These are phyloP conservation scores for Glebionis coronaria DNA, from an alignment of 129 eudicot species.

Conservation along the genomic window DNA sequence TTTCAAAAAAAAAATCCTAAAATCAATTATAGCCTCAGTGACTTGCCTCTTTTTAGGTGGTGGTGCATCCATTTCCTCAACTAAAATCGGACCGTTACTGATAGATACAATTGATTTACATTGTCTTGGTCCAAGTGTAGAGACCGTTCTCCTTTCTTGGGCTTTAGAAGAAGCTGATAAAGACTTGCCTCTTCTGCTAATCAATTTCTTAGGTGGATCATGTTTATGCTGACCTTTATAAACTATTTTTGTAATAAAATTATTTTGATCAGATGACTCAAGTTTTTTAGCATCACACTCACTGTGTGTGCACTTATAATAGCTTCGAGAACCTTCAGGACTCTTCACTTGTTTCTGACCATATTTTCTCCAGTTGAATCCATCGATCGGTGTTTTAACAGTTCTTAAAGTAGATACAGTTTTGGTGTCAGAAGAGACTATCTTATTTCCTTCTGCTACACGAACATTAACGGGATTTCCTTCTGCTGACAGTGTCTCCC, in stretches of 20 bases:
- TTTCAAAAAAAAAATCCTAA: neutral
- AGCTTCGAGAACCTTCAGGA: conserved; percentile 89
- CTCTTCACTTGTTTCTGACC: conserved; percentile 94
- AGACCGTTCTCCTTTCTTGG: conserved; percentile 20
- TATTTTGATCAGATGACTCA: conserved; percentile 58
- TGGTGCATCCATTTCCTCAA: conserved; percentile 51
- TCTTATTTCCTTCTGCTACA: conserved; percentile 27
- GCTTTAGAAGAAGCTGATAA: conserved; percentile 32
- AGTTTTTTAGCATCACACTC: conserved; percentile 84
- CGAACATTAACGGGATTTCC: conserved; percentile 14
- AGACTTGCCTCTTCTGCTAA: conserved; percentile 44
- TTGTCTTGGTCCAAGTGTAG: conserved; percentile 27
- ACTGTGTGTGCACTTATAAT: conserved; percentile 69
- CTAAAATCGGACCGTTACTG: conserved; percentile 33
- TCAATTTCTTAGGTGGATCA: conserved; percentile 69
- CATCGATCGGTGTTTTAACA: conserved; percentile 55
- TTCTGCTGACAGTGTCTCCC: conserved; percentile 23
- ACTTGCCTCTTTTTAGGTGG: conserved; percentile 57
- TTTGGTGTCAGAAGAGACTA: conserved; percentile 29
- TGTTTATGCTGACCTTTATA: conserved; percentile 85
- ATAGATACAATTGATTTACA: conserved; percentile 44
- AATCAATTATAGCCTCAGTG: neutral
- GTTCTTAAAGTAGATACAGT: conserved; percentile 32
- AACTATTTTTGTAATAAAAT: conserved; percentile 46
- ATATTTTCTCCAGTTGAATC: conserved; percentile 91